Base-by-base conservation (phyloP, 805 yeast genomes). In the Wickerhamomyces alni region DNA sequence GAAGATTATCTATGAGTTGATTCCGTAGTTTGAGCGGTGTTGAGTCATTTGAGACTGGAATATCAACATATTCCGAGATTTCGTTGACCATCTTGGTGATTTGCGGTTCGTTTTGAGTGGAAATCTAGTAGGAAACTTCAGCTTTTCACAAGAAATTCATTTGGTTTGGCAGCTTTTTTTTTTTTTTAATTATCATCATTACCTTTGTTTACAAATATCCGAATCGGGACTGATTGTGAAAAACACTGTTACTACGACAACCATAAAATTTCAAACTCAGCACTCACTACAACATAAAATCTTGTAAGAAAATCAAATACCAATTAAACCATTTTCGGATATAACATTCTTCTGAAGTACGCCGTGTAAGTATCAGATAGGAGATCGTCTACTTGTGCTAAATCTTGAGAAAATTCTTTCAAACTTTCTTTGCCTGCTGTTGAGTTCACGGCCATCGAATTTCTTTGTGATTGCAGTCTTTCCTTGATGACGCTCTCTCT, bases 401-500 rank as follows among this genome's bases (percentile, higher is more conserved):
- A 17, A 34, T 15, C 16, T 34, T 29, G 24, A 4, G 29, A 33
- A 16, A 42, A 45, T 9, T 37, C 36, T 4, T 26, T 12, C 17
- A n/a, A 19, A 10, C 35, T 35, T 27, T 35, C 42, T 16, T 22
- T 25, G 10, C 24, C 22, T 18, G 6, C 9, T 21, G 24, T 7
- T 21, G 24, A 21, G 24, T 21, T 21, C 9, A 7, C 24, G 6
- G 24, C 9, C 9, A 21, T 21, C 6, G 24, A 21, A 6, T 21
- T 6, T 21, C 24, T 21, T 21, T 21, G 24, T 21, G 15, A 11
- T 26, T 27, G 46, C 8, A 75, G 43, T 37, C 59, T 59, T 34
- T 66, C 53, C 36, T 65, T 47, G 4, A 79, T 72, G 33, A 70
- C 59, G 59, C 62, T 62, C 47, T 77, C 82, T 46, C 87, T 64